These are phyloP conservation scores for Colletotrichum horii DNA, from an alignment of 2,329 filamentous ascomycete genomes.

Conservation along the genomic window DNA sequence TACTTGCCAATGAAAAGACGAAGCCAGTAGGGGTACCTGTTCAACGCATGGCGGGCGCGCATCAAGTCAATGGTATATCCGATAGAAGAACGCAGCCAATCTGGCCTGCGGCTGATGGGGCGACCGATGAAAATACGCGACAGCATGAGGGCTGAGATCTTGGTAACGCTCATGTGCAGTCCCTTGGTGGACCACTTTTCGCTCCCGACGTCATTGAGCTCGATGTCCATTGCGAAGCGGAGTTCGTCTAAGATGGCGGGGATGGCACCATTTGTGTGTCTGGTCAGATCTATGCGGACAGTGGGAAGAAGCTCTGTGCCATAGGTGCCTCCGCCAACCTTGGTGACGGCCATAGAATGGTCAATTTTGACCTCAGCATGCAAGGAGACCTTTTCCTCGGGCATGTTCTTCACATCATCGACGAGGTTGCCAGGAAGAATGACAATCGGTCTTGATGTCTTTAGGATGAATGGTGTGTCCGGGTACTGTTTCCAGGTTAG, in stretches of 20 bases:
- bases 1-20: conserved; percentile 5
- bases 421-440: neutral
- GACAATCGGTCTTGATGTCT: neutral
- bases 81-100: conserved; percentile 5
- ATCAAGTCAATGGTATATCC: conserved; percentile 5
- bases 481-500: neutral
- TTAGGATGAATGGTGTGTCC: neutral
- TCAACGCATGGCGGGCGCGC: conserved; percentile 1
- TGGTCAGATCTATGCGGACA: neutral
- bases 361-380: conserved; percentile 8
- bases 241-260: conserved; percentile 3
- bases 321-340: conserved; percentile 7
- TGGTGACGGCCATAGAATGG: conserved; percentile 7
- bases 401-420: conserved; percentile 6
- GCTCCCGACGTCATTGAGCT: conserved; percentile 3
- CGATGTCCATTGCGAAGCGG: conserved; percentile 9
- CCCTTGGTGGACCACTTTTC: conserved; percentile 3
- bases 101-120: conserved; percentile 1
- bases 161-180: conserved; percentile 9
- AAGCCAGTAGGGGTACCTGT: conserved; percentile 7
- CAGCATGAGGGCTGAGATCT: conserved; percentile 1
- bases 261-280: conserved; percentile 4
- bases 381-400: conserved; percentile 5
- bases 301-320: neutral
- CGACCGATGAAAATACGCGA: conserved; percentile 8